These are phyloP conservation scores for Neurospora sp. DNA, from an alignment of 495 filamentous ascomycete genomes.

Conservation along the genomic window DNA sequence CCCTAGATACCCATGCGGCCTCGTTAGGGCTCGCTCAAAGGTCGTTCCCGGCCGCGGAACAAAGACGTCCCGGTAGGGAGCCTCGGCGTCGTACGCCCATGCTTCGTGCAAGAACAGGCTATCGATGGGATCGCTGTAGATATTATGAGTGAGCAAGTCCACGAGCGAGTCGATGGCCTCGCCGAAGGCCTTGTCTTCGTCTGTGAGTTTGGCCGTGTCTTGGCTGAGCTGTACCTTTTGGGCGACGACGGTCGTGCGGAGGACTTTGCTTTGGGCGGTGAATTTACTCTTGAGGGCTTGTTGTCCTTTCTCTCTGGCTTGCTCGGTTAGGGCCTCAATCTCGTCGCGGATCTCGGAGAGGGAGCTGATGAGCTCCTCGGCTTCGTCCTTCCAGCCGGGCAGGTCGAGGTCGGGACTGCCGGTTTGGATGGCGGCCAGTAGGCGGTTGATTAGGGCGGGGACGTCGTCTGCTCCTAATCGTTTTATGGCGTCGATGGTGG, in stretches of 20 bases:
- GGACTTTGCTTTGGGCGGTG: slow-evolving; percentile 54
- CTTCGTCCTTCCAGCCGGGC: slow-evolving; percentile 20
- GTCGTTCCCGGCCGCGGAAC: slow-evolving; percentile 67
- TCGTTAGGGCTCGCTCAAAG: slow-evolving; percentile 68
- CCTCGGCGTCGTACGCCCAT: slow-evolving; percentile 73
- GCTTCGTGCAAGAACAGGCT: slow-evolving; percentile 66
- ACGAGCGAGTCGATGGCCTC: slow-evolving; percentile 58
- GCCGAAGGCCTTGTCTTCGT: slow-evolving; percentile 69
- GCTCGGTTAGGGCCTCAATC: slow-evolving; percentile 28
- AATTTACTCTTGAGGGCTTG: slow-evolving; percentile 63
- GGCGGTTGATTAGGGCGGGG: slow-evolving; percentile 21
- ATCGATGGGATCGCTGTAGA: slow-evolving; percentile 49
- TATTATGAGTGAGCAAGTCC: slow-evolving; percentile 42
- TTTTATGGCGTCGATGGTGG: slow-evolving; percentile 28
- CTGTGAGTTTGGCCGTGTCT: slow-evolving; percentile 61
- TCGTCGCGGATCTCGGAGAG: slow-evolving; percentile 31
- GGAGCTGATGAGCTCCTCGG: slow-evolving; percentile 19
- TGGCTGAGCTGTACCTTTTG: slow-evolving; percentile 81
- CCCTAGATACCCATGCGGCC: slow-evolving; percentile 77
- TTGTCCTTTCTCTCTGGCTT: slow-evolving; percentile 27
- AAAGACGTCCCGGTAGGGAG: slow-evolving; percentile 73
- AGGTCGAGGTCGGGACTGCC: slow-evolving; percentile 31
- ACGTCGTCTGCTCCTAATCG: slow-evolving; percentile 32
- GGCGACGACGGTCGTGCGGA: slow-evolving; percentile 76
- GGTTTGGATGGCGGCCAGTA: slow-evolving; percentile 22